phyloP scores from a whole-genome alignment of 2,329 filamentous ascomycete species.

The Exutisphaerella laricina region DNA sequence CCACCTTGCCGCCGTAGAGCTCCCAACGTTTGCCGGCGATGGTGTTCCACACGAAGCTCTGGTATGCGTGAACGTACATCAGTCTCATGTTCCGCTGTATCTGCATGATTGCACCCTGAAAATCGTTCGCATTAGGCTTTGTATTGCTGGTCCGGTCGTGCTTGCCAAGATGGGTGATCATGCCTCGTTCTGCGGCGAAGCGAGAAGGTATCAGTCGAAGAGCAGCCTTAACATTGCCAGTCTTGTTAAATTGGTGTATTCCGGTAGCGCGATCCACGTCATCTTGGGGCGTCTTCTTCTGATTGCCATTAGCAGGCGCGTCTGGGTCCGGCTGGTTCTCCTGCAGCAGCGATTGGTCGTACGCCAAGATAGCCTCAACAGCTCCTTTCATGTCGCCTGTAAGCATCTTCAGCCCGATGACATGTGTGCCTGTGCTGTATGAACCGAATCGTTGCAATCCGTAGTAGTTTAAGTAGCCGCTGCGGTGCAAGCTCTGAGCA shows the following conservation, averaged over 20 bases:
- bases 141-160: conserved; percentile 42
- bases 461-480: conserved; percentile 96
- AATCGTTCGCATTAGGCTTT: conserved; percentile 57
- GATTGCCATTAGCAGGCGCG: conserved; percentile 6
- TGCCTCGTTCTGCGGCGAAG: conserved; percentile 71
- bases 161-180: conserved; percentile 68
- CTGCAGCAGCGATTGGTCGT: conserved; percentile 58
- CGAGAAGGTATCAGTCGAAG: conserved; percentile 67
- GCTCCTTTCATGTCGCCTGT: conserved; percentile 75
- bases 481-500: conserved; percentile 60
- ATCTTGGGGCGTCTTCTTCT: conserved; percentile 57
- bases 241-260: conserved; percentile 66
- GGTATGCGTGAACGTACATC: conserved; percentile 97
- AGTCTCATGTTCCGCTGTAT: conserved; percentile 77
- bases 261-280: conserved; percentile 74
- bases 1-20: conserved; percentile 64
- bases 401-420: conserved; percentile 77
- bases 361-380: conserved; percentile 69
- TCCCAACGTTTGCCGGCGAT: conserved; percentile 76
- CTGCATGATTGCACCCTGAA: conserved; percentile 69
- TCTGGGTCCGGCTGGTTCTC: conserved; percentile 41
- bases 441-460: conserved; percentile 96
- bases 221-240: conserved; percentile 45
- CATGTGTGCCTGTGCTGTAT: conserved; percentile 77
- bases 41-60: conserved; percentile 90